Conservation (phyloP, 257 asterid genomes). For the Nicotiana tabacum region DNA sequence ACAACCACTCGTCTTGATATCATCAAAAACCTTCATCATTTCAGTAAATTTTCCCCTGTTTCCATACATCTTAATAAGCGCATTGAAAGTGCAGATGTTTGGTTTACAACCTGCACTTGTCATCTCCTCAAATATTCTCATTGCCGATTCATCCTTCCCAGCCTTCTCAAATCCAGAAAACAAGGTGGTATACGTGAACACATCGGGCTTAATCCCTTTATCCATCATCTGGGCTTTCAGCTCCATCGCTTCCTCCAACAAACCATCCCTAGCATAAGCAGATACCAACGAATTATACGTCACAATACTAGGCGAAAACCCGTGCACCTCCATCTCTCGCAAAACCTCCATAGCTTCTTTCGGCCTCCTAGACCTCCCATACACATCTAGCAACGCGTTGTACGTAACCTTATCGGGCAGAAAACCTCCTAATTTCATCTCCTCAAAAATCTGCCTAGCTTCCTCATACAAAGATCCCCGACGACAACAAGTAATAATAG, state of each 20-base stretch:
- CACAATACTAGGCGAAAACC: slow-evolving; percentile 60
- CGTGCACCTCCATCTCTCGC: slow-evolving; percentile 69
- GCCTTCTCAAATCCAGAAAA: slow-evolving; percentile 93
- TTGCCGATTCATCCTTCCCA: slow-evolving; percentile 82
- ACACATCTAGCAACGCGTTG: slow-evolving; percentile 80
- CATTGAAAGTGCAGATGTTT: slow-evolving; percentile 87
- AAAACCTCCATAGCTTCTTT: slow-evolving; percentile 82
- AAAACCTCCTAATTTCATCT: slow-evolving; percentile 74
- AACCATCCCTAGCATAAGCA: slow-evolving; percentile 70
- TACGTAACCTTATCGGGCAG: slow-evolving; percentile 85
- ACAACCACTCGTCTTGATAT: slow-evolving; percentile 65
- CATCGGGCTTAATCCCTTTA: slow-evolving; percentile 84
- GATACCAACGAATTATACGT: slow-evolving; percentile 81
- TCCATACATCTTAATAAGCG: slow-evolving; percentile 84
- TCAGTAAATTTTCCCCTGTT: slow-evolving; percentile 74
- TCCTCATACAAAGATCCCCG: slow-evolving; percentile 78
- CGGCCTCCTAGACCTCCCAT: slow-evolving; percentile 84
- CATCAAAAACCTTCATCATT: slow-evolving; percentile 87
- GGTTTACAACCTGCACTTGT: slow-evolving; percentile 58
- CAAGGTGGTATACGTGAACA: slow-evolving; percentile 81
- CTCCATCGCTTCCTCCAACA: slow-evolving; percentile 78
- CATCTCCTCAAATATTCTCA: slow-evolving; percentile 78
- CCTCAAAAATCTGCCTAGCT: slow-evolving; percentile 70
- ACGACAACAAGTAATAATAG: slow-evolving; percentile 74
- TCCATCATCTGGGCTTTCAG: slow-evolving; percentile 56